Conservation (phyloP, 192 early-diverging fungal species). For the Glomus cerebriforme region DNA sequence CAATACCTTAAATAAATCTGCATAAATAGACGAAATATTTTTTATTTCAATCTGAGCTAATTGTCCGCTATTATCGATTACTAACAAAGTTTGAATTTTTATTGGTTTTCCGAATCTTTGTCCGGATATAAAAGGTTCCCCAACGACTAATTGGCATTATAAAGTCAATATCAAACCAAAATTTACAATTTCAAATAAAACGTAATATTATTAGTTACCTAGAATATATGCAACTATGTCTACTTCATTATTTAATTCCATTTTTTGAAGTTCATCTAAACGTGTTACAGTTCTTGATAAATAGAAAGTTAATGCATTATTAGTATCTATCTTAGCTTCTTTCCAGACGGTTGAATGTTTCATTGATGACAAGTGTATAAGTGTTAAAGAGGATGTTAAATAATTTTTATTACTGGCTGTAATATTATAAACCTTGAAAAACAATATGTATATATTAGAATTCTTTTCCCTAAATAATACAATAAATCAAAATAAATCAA, state of each 20-base stretch:
- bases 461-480: neutral
- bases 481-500: constrained; percentile 21
- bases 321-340: constrained; percentile 26
- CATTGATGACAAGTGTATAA: constrained; percentile 27
- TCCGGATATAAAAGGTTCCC: neutral
- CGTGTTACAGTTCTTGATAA: constrained; percentile 30
- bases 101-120: neutral
- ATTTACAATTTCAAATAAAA: no score
- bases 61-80: constrained; percentile 23
- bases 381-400: constrained; percentile 1
- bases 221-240: constrained; percentile 53
- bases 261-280: constrained; percentile 32
- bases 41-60: constrained; percentile 35
- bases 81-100: constrained; percentile 29
- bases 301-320: constrained; percentile 33
- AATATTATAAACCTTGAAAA: constrained; percentile 35
- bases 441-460: constrained; percentile 14
- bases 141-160: constrained; percentile 21
- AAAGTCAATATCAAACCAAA: no score
- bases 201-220: constrained; percentile 31
- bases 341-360: constrained; percentile 36
- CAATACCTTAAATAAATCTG: neutral
- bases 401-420: constrained; percentile 31
- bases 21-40: neutral
- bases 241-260: constrained; percentile 35